Conservation (phyloP, 1,284 basidiomycete species). For the Sanghuangporus weigelae region DNA sequence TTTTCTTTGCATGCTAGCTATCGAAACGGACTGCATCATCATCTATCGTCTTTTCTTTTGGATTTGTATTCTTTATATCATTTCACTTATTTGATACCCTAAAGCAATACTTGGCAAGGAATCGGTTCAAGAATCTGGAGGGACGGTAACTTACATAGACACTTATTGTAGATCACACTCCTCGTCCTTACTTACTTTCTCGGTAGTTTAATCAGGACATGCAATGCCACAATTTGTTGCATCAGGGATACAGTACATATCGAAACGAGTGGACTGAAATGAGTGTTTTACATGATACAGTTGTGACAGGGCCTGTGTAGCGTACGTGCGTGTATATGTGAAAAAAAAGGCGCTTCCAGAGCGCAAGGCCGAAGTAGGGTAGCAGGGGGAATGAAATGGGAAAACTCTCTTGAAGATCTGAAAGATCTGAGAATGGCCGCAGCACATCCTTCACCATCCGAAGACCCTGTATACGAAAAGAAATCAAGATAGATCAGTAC, state of each 20-base stretch:
- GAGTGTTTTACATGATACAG: neutral
- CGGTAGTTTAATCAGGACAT: no score
- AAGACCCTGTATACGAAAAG: neutral
- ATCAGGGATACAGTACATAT: neutral
- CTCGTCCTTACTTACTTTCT: no score
- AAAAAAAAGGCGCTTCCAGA: neutral
- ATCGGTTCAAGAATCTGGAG: no score
- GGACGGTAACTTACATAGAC: no score
- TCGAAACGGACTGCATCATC: no score
- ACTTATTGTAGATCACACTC: no score
- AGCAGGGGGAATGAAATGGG: neutral
- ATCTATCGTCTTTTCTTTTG: no score
- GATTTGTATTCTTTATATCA: no score
- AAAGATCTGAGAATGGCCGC: slow-evolving; percentile 21
- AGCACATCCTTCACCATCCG: slow-evolving; percentile 8
- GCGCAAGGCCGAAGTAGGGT: neutral
- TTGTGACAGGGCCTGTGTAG: neutral
- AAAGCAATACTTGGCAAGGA: no score
- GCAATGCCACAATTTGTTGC: neutral
- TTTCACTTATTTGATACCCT: no score
- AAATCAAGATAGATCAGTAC: neutral
- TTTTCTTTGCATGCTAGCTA: no score
- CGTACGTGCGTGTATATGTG: neutral
- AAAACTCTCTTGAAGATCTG: neutral
- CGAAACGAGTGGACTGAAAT: neutral